Evolutionary conservation across 495 filamentous ascomycete genomes (phyloP), one percentile per base, ranked within the genome.

Genomic region (Amorphotheca resinae): DNA sequence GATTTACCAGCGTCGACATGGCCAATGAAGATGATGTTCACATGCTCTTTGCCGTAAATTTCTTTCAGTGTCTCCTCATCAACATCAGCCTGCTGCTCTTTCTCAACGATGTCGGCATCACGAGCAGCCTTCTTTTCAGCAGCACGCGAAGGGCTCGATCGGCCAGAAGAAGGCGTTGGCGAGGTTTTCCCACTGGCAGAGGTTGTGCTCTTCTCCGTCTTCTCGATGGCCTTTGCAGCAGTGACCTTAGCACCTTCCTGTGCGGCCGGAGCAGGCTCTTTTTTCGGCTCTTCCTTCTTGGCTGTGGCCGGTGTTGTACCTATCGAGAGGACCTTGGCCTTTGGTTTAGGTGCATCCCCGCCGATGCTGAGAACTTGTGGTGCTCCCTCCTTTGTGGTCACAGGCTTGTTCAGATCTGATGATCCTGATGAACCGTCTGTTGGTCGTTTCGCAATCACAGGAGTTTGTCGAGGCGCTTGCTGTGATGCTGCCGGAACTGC

Each of bases 1-100:
- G 84, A 91, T 67, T 96, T 99, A 53, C 91, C 91, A 45, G 89
- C 88, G 63, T 98, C 91, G 46, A 96, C 91, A 68, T 95, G 91
- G 39, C 91, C 91, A 54, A 98, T 84, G 70, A 98, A 98, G 44
- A 98, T 93, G 38, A 96, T 76, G 59, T 98, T 98, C 48, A 99
- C 80, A 57, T 99, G 91, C 62, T 99, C 91, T 63, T 96, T 95
- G 52, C 91, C 91, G 61, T 96, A 96, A 32, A 99, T 86, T 63
- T 96, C 91, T 58, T 86, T 84, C 45, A 99, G 65, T 0, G 84
- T 84, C 33, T 83, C 82, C 18, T 94, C 86, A 49, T 96, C 91
- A 2, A 99, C 79, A 61, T 93, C 86, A 15, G 84, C 87, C 11
- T 74, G 69, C 55, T 96, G 91, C 54, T 87, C 83, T 61, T 87